Conservation (phyloP, 805 yeast genomes). For the Metschnikowia continentalis region DNA sequence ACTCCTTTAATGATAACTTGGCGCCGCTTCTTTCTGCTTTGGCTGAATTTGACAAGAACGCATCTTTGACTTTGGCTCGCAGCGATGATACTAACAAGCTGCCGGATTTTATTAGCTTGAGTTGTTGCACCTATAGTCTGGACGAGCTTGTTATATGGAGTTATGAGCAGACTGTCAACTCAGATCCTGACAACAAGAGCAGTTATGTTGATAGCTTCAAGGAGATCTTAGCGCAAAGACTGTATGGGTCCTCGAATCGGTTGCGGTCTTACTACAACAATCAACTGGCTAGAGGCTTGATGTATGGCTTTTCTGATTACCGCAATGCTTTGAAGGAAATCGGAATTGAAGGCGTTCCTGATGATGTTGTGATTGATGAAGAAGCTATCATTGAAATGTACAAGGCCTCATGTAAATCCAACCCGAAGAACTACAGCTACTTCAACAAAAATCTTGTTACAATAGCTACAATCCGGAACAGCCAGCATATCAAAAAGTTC, state of each 20-base stretch:
- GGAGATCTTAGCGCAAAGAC: constrained; percentile 18
- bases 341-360: constrained; percentile 23
- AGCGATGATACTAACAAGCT: constrained; percentile 21
- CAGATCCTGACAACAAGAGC: constrained; percentile 30
- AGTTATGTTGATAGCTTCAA: constrained; percentile 37
- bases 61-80: constrained; percentile 22
- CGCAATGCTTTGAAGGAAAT: constrained; percentile 27
- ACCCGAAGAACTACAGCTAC: constrained; percentile 35
- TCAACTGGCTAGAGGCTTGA: constrained; percentile 24
- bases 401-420: constrained; percentile 25
- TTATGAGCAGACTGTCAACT: constrained; percentile 33
- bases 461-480: constrained; percentile 25
- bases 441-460: constrained; percentile 28
- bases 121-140: constrained; percentile 28
- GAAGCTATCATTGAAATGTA: constrained; percentile 35
- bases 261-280: constrained; percentile 28
- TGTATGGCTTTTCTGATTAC: constrained; percentile 35
- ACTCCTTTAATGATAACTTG: constrained; percentile 32
- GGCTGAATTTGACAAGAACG: constrained; percentile 36
- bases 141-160: constrained; percentile 40
- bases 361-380: constrained; percentile 25
- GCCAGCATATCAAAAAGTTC: constrained; percentile 20
- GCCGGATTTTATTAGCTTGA: constrained; percentile 28
- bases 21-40: constrained; percentile 30
- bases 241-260: constrained; percentile 16